A percentile compares a stretch with the other conserved stretches of the same genome.
These are phyloP conservation scores for Podospora tetraspora DNA, from an alignment of 495 filamentous ascomycete genomes.

Conservation along the genomic window DNA sequence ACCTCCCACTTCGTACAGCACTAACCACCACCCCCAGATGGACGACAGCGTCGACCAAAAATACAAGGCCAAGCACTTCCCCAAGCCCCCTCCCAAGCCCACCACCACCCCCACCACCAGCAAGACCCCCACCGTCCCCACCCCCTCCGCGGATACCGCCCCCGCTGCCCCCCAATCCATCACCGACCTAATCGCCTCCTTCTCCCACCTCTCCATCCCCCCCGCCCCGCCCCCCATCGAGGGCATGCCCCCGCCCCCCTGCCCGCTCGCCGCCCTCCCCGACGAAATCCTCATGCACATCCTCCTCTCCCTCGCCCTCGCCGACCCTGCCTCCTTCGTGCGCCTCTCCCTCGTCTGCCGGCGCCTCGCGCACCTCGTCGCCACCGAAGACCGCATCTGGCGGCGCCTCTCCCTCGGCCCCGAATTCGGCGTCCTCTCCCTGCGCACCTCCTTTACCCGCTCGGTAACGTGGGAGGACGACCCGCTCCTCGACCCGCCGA, in stretches of 20 bases:
- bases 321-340: constrained; percentile 73
- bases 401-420: constrained; percentile 61
- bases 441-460: constrained; percentile 72
- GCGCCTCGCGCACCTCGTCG: constrained; percentile 75
- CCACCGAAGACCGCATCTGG: constrained; percentile 88
- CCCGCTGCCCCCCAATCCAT: constrained; percentile 38
- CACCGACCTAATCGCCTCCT: constrained; percentile 68
- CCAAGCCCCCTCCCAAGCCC: constrained; percentile 43
- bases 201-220: constrained; percentile 59
- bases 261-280: constrained; percentile 71
- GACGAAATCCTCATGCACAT: constrained; percentile 70
- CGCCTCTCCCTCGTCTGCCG: constrained; percentile 83
- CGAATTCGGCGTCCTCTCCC: constrained; percentile 73
- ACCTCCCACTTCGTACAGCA: not conserved
- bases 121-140: not conserved
- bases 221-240: constrained; percentile 53
- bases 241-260: constrained; percentile 62
- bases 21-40: constrained; percentile 45
- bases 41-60: constrained; percentile 76
- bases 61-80: constrained; percentile 89
- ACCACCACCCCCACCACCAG: constrained; percentile 21
- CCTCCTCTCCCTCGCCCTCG: constrained; percentile 57
- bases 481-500: constrained; percentile 40
- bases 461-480: constrained; percentile 51
- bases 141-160: not conserved